A percentile compares a stretch with the other conserved stretches of the same genome.
Evolutionary conservation across 139 green algal species (phyloP).

Genomic region (Chara braunii): DNA sequence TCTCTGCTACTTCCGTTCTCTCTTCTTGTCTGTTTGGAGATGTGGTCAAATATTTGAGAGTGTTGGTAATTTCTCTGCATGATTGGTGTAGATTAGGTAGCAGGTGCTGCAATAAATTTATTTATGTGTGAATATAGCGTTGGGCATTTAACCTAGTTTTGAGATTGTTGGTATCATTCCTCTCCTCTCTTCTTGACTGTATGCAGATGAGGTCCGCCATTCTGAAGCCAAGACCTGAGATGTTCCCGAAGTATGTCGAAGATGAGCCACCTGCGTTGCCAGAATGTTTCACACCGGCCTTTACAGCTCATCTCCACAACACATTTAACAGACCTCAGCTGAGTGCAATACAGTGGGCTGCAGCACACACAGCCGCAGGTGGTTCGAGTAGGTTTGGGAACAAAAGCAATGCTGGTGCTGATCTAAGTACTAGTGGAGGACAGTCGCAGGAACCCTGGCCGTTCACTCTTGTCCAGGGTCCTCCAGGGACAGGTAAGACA

Average conservation of each 20-base stretch:
- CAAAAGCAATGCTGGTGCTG: slow-evolving; percentile 3
- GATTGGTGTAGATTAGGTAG: too few species aligned
- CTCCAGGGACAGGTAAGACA: slow-evolving; percentile 91
- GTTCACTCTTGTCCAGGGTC: slow-evolving; percentile 73
- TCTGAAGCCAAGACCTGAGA: slow-evolving; percentile 1
- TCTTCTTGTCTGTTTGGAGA: too few species aligned
- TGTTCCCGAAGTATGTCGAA: slow-evolving; percentile 29
- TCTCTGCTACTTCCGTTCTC: too few species aligned
- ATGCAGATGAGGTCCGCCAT: slow-evolving; percentile 24
- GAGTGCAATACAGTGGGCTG: slow-evolving; percentile 16
- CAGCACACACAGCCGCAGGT: slow-evolving; percentile 1
- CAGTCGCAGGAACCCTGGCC: slow-evolving; percentile 19
- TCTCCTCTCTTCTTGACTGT: background rate
- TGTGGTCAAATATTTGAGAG: too few species aligned
- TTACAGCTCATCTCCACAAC: slow-evolving; percentile 16
- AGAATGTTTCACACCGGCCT: slow-evolving; percentile 8
- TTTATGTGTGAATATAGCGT: too few species aligned
- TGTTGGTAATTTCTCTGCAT: too few species aligned
- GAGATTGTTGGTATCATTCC: background rate
- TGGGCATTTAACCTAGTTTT: background rate
- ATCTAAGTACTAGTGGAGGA: background rate
- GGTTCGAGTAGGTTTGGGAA: background rate
- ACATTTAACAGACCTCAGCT: slow-evolving; percentile 31
- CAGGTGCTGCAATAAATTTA: too few species aligned
- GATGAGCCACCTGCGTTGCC: slow-evolving; percentile 2